These are phyloP conservation scores for Cryptococcus maquisensis DNA, from an alignment of 1,284 basidiomycete species.

Conservation along the genomic window DNA sequence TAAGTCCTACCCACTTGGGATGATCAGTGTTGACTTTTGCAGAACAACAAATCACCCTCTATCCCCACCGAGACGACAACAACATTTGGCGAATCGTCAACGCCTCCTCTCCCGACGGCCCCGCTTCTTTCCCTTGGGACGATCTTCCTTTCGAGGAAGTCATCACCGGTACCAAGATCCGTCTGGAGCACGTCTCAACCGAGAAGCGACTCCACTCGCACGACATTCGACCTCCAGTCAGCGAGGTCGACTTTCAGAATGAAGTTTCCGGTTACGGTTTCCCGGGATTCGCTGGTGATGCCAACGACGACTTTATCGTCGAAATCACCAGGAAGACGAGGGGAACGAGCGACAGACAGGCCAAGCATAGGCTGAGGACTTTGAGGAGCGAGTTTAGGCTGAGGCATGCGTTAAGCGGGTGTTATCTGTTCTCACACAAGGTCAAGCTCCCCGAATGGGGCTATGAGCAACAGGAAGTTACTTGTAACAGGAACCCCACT, in stretches of 20 bases:
- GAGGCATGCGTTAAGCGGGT: slow-evolving; percentile 79
- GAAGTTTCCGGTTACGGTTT: slow-evolving; percentile 95
- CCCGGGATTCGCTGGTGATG: slow-evolving; percentile 62
- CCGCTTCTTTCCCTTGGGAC: slow-evolving; percentile 58
- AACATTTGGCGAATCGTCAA: slow-evolving; percentile 84
- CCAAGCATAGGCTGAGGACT: slow-evolving; percentile 68
- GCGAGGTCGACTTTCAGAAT: slow-evolving; percentile 98
- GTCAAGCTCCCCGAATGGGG: slow-evolving; percentile 97
- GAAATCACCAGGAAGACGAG: slow-evolving; percentile 64
- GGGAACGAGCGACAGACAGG: slow-evolving; percentile 60
- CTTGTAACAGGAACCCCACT: slow-evolving; percentile 95
- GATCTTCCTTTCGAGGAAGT: slow-evolving; percentile 62
- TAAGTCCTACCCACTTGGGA: slow-evolving; percentile 46
- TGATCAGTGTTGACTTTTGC: background rate
- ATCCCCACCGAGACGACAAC: slow-evolving; percentile 90
- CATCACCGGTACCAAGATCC: slow-evolving; percentile 66
- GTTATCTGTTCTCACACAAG: slow-evolving; percentile 97
- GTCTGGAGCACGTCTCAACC: slow-evolving; percentile 74
- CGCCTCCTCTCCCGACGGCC: slow-evolving; percentile 53
- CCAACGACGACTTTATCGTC: slow-evolving; percentile 92
- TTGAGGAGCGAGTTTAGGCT: slow-evolving; percentile 80
- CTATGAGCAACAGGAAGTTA: slow-evolving; percentile 94
- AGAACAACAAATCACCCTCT: slow-evolving; percentile 98
- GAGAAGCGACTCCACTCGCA: slow-evolving; percentile 91
- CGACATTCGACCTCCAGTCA: slow-evolving; percentile 89